Base-by-base conservation (phyloP, 2,329 filamentous ascomycete genomes). In the Davidsoniella virescens region DNA sequence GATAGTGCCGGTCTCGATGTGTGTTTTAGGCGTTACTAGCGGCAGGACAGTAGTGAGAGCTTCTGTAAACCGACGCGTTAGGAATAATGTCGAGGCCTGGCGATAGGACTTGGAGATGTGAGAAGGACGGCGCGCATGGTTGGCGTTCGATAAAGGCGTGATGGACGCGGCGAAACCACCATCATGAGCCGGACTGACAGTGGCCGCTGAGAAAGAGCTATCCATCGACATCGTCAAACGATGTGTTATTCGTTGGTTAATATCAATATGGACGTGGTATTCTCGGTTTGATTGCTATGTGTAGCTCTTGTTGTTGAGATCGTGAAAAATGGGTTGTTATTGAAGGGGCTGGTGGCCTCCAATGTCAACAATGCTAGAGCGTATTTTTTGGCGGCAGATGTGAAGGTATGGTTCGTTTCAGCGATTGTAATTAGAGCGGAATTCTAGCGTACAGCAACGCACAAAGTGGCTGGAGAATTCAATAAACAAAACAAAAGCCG, bases 21-120 rank as follows among this genome's bases (percentile, higher is more conserved):
- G 66, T 55, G 68, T 62, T 2, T 67, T 69, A 6, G 80, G 73
- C 1, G 75, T 80, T 60, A 98, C 83, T 54, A 95, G 74, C 7
- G 90, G 86, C 44, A 88, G 72, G 48, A 98, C 76, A 3, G 84
- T 87, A 18, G 86, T 84, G 26, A 95, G 72, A 0, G 90, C 85
- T 66, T 98, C 92, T 57, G 87, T 84, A 49, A 96, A 71, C 44
- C 90, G 84, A 64, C 92, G 87, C 64, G 92, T 98, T 54, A 98
- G 74, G 67, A 94, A 98, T 20, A 96, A 76, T 56, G 92, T 88
- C 5, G 87, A 93, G 29, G 92, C 85, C 68, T 94, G 87, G 57
- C 90, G 86, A 68, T 96, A 96, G 26, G 84, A 84, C 66, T 92
- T 92, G 57, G 90, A 92, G 60, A 94, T 84, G 59, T 84, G 78